phyloP scores from a whole-genome alignment of 345 rosid species.

The Capsella bursapastoris region DNA sequence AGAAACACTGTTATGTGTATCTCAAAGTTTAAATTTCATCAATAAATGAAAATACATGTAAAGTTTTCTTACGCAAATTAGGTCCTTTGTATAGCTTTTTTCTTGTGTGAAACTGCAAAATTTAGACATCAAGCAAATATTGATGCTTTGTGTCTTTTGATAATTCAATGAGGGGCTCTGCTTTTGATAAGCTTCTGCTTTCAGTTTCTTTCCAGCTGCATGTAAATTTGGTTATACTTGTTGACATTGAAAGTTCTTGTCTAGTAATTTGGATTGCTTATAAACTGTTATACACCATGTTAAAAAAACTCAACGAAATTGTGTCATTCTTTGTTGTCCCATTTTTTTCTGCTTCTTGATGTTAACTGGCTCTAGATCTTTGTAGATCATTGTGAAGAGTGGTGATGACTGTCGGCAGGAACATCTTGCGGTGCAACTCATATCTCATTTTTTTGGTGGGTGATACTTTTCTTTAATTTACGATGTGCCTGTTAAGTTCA shows the following conservation, averaged over 20 bases:
- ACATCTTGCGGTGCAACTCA: slow-evolving; percentile 98
- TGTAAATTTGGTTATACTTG: slow-evolving; percentile 14
- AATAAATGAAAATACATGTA: not conserved
- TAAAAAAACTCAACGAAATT: slow-evolving; percentile 1
- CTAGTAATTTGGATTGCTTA: not conserved
- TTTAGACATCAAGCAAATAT: not conserved
- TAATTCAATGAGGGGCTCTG: not conserved
- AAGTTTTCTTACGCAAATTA: not conserved
- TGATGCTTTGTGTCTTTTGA: not conserved
- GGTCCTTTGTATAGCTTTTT: slow-evolving; percentile 13
- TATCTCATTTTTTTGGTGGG: slow-evolving; percentile 94
- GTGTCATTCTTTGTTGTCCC: slow-evolving; percentile 18
- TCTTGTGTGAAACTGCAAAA: slow-evolving; percentile 19
- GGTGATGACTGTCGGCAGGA: slow-evolving; percentile 99
- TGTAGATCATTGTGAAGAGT: slow-evolving; percentile 86
- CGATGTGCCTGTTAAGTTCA: slow-evolving; percentile 9
- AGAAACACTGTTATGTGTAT: not conserved
- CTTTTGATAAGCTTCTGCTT: slow-evolving; percentile 6
- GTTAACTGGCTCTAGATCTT: slow-evolving; percentile 37
- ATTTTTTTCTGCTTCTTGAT: slow-evolving; percentile 22
- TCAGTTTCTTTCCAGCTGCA: slow-evolving; percentile 4
- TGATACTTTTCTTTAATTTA: slow-evolving; percentile 23
- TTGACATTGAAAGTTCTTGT: slow-evolving; percentile 15
- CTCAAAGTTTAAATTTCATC: not conserved
- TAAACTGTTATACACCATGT: not conserved